These are phyloP conservation scores for Entomortierella beljakovae DNA, from an alignment of 192 early-diverging fungal species.

Conservation along the genomic window DNA sequence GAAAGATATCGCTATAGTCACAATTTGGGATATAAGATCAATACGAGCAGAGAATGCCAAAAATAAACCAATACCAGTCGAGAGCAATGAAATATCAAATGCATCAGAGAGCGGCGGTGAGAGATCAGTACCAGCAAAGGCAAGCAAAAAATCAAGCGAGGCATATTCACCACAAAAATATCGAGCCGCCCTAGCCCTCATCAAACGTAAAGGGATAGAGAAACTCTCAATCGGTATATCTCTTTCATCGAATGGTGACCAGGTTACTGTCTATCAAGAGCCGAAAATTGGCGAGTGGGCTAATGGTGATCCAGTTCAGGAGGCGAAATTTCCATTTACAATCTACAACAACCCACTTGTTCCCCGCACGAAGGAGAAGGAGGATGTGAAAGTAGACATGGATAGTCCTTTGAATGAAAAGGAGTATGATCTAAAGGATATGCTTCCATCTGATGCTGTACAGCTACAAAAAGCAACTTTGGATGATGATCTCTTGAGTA, in stretches of 20 bases:
- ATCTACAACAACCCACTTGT: conserved; percentile 38
- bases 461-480: conserved; percentile 4
- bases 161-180: too few relatives aligned
- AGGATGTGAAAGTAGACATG: too few relatives aligned
- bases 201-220: too few relatives aligned
- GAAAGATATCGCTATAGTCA: conserved; percentile 14
- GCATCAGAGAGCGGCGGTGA: too few relatives aligned
- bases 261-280: conserved; percentile 33
- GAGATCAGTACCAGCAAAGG: too few relatives aligned
- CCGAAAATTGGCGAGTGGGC: conserved; percentile 43
- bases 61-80: too few relatives aligned
- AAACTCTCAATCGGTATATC: conserved; percentile 13
- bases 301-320: conserved; percentile 2
- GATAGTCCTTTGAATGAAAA: neutral
- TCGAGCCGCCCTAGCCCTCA: too few relatives aligned
- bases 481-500: neutral
- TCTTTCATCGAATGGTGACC: conserved; percentile 20
- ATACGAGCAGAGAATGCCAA: too few relatives aligned
- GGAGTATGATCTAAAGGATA: neutral
- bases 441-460: neutral
- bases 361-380: too few relatives aligned
- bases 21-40: conserved; percentile 30
- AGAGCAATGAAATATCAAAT: too few relatives aligned
- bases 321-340: conserved; percentile 14
- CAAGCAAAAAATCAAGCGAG: too few relatives aligned